phyloP scores from a whole-genome alignment of 805 yeast genomes.

The Ogataea salicorniae region DNA sequence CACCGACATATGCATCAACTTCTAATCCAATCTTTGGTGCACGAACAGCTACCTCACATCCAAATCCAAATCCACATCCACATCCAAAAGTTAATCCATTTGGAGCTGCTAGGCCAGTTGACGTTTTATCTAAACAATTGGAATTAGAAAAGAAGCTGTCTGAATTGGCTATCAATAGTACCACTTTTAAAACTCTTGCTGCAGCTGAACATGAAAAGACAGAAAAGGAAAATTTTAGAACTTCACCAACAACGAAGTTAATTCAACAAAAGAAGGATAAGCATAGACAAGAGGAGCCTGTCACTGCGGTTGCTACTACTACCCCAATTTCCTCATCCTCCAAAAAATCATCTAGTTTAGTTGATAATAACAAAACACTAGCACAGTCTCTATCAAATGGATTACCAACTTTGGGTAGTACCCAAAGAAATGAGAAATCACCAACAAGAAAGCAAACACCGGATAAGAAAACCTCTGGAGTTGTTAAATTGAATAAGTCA shows the following conservation, averaged over 20 bases:
- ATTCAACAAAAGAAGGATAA: background rate
- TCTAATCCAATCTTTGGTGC: slow-evolving; percentile 14
- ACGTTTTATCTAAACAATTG: slow-evolving; percentile 56
- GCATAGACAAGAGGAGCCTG: background rate
- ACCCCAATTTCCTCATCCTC: background rate
- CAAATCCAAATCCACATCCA: slow-evolving; percentile 29
- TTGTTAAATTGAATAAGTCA: background rate
- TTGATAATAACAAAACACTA: background rate
- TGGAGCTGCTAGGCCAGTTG: slow-evolving; percentile 84
- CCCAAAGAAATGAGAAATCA: background rate
- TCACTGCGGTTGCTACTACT: background rate
- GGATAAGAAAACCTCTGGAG: background rate
- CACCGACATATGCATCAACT: too few relatives aligned
- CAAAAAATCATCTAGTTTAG: background rate
- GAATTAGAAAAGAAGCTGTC: slow-evolving; percentile 53
- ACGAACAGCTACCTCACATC: slow-evolving; percentile 18
- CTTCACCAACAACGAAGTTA: background rate
- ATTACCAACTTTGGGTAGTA: background rate
- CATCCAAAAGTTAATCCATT: slow-evolving; percentile 58
- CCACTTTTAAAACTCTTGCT: slow-evolving; percentile 32
- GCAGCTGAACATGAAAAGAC: slow-evolving; percentile 17
- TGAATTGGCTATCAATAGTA: slow-evolving; percentile 40
- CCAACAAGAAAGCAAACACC: background rate
- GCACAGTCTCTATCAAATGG: background rate
- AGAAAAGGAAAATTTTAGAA: slow-evolving; percentile 3